Evolutionary conservation across 2,329 filamentous ascomycete genomes (phyloP).

Genomic region (Zopfia rhizophila): DNA sequence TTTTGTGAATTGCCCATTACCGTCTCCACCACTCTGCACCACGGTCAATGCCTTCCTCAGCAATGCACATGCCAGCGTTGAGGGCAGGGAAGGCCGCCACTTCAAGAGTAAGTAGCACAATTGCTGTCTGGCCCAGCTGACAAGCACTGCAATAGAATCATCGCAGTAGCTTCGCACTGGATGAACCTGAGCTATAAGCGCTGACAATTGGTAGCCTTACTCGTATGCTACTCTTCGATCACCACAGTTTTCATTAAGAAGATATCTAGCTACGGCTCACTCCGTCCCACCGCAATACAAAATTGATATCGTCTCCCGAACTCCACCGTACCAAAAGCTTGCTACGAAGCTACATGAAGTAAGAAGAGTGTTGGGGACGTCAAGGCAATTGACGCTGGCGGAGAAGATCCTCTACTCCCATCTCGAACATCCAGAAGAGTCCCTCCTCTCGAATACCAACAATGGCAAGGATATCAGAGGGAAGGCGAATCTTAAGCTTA

Average conservation of each 20-base stretch:
- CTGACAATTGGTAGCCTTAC: conserved; percentile 30
- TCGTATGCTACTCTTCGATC: conserved; percentile 32
- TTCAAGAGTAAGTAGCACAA: conserved; percentile 42
- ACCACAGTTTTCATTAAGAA: conserved; percentile 25
- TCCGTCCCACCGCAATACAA: conserved; percentile 35
- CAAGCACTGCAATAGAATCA: conserved; percentile 7
- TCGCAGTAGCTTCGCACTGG: neutral
- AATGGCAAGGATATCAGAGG: conserved; percentile 87
- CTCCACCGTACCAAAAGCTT: conserved; percentile 84
- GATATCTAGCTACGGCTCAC: conserved; percentile 48
- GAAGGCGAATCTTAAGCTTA: conserved; percentile 92
- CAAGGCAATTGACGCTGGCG: conserved; percentile 79
- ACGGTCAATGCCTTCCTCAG: conserved; percentile 28
- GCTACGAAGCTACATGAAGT: conserved; percentile 81
- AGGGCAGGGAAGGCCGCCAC: conserved; percentile 42
- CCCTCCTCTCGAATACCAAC: conserved; percentile 81
- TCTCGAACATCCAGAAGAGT: conserved; percentile 88
- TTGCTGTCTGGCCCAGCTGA: conserved; percentile 12
- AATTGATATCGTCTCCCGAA: conserved; percentile 63
- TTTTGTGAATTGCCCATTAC: conserved; percentile 33
- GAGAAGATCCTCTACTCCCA: conserved; percentile 99
- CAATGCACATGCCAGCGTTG: conserved; percentile 48
- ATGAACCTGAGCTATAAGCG: conserved; percentile 6
- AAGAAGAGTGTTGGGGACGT: conserved; percentile 73
- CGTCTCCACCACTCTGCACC: conserved; percentile 25